Evolutionary conservation across 441 rosid species (phyloP).

Genomic region (Erodium moschatum): DNA sequence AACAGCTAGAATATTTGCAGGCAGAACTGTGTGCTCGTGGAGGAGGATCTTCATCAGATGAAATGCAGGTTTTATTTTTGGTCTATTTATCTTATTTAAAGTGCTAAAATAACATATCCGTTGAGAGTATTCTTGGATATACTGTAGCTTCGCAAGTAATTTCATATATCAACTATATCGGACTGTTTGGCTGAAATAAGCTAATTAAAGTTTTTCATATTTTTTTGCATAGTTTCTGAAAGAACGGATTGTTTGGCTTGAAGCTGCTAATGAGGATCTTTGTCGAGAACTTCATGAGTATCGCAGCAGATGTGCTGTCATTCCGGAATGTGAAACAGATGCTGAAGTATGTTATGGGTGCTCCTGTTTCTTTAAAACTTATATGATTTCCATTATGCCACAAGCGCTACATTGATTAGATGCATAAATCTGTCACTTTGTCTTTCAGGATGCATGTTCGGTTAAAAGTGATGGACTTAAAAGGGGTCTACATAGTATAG

Average conservation of each 20-base stretch:
- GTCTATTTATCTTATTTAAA: not conserved
- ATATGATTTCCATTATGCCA: conserved; percentile 5
- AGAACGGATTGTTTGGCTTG: conserved; percentile 89
- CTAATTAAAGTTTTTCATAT: not conserved
- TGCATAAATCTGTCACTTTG: conserved; percentile 13
- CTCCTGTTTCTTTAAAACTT: not conserved
- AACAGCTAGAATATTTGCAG: conserved; percentile 80
- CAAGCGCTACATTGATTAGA: not conserved
- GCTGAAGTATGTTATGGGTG: conserved; percentile 44
- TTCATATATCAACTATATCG: not conserved
- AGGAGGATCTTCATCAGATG: conserved; percentile 67
- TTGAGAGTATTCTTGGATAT: not conserved
- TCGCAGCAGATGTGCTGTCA: conserved; percentile 53
- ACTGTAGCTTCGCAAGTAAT: not conserved
- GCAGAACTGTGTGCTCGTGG: conserved; percentile 91
- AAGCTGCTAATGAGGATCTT: conserved; percentile 86
- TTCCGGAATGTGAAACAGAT: conserved; percentile 59
- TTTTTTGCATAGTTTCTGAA: conserved; percentile 50
- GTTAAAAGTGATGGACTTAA: conserved; percentile 67
- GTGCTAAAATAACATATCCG: not conserved
- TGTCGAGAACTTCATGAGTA: conserved; percentile 83
- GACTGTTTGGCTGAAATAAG: not conserved
- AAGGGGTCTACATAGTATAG: conserved; percentile 74
- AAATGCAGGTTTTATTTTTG: conserved; percentile 51
- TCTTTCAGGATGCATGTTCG: conserved; percentile 56